Conservation (phyloP, 768 basidiomycete species). For the Tephrocybe sp. region DNA sequence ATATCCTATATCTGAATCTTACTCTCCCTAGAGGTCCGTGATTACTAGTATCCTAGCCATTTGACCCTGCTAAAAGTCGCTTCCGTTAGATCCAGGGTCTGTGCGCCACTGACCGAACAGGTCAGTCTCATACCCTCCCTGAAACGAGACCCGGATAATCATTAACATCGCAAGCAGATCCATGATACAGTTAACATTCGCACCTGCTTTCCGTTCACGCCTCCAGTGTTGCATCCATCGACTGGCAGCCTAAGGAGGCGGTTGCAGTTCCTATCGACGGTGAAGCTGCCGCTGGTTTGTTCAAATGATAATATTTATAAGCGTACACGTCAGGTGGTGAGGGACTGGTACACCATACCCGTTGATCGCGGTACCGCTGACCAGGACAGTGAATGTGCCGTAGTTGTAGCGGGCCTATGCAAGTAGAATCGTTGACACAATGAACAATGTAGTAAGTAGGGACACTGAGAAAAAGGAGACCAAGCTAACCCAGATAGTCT, state of each 20-base stretch:
- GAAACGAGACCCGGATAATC: neutral
- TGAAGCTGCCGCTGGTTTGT: slow-evolving; percentile 7
- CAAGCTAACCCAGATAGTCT: slow-evolving; percentile 10
- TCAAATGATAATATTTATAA: neutral
- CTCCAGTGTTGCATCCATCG: slow-evolving; percentile 17
- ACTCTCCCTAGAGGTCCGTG: too few species aligned
- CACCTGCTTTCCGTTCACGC: slow-evolving; percentile 9
- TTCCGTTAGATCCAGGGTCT: slow-evolving; percentile 8
- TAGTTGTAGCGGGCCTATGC: slow-evolving; percentile 9
- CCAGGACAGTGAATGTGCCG: slow-evolving; percentile 9
- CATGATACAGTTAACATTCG: slow-evolving; percentile 11
- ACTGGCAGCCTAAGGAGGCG: slow-evolving; percentile 17
- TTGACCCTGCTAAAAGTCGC: neutral
- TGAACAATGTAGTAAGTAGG: too few species aligned
- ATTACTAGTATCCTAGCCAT: too few species aligned
- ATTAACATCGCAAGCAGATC: neutral
- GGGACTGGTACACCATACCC: slow-evolving; percentile 1
- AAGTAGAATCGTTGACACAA: neutral
- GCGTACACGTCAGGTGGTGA: neutral
- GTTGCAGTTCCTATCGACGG: slow-evolving; percentile 18
- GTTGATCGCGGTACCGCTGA: slow-evolving; percentile 7
- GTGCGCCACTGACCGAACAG: slow-evolving; percentile 19
- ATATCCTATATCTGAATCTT: too few species aligned
- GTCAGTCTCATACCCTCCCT: slow-evolving; percentile 17
- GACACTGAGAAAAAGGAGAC: too few species aligned